phyloP scores from a whole-genome alignment of 106 monocot species.

The Xerophyta viscosa region DNA sequence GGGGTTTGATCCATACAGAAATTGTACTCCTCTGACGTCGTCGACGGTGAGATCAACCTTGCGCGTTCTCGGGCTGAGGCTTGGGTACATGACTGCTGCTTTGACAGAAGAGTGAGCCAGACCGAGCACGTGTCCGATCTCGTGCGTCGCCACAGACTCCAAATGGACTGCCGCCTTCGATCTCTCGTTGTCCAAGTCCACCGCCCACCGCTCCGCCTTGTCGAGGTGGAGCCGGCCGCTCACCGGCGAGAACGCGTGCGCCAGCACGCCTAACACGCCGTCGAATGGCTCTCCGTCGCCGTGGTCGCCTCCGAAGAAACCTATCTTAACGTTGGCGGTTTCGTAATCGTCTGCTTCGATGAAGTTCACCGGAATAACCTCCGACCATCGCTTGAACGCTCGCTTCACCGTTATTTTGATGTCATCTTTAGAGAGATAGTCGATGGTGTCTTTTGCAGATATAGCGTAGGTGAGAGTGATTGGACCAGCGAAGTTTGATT shows the following conservation, averaged over 20 bases:
- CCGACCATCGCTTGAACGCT: constrained; percentile 73
- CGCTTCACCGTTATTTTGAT: constrained; percentile 39
- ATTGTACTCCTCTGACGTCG: constrained; percentile 72
- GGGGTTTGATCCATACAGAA: constrained; percentile 83
- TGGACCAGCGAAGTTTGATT: constrained; percentile 8
- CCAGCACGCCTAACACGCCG: constrained; percentile 71
- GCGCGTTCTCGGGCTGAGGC: constrained; percentile 47
- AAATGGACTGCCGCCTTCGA: constrained; percentile 59
- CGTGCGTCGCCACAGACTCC: constrained; percentile 92
- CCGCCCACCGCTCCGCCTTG: constrained; percentile 73
- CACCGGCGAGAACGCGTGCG: constrained; percentile 90
- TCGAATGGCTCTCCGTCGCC: constrained; percentile 95
- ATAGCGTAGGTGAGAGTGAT: constrained; percentile 61
- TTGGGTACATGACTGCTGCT: constrained; percentile 89
- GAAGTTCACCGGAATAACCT: constrained; percentile 68
- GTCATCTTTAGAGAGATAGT: constrained; percentile 25
- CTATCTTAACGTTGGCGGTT: constrained; percentile 63
- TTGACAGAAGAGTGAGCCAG: constrained; percentile 59
- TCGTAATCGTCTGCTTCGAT: constrained; percentile 24
- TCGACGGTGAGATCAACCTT: constrained; percentile 61
- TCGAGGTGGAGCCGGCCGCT: constrained; percentile 86
- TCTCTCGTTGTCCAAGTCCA: constrained; percentile 46
- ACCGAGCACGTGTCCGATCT: constrained; percentile 91
- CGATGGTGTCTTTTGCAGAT: constrained; percentile 25
- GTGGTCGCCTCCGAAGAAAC: constrained; percentile 70